phyloP scores from a whole-genome alignment of 2,329 filamentous ascomycete genomes.

The Penicillium sp. region DNA sequence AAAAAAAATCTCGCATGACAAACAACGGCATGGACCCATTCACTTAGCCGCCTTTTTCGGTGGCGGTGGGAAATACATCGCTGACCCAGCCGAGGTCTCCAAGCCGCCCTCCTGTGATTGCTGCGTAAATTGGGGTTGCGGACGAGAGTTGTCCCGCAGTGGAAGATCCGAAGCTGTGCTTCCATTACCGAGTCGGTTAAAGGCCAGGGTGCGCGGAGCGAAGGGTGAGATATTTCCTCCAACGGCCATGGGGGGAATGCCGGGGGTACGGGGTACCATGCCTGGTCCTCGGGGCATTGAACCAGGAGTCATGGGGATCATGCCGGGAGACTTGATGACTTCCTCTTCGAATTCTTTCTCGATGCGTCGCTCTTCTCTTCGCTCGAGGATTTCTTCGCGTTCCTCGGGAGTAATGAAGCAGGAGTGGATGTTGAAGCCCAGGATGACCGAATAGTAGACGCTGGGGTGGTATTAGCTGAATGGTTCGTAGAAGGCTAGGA shows the following conservation, averaged over 20 bases:
- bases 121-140: constrained; percentile 24
- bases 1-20: neutral
- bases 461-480: constrained; percentile 33
- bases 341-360: constrained; percentile 43
- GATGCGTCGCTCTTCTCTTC: constrained; percentile 36
- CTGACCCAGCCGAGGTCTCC: constrained; percentile 10
- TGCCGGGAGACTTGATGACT: constrained; percentile 39
- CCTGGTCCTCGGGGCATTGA: constrained; percentile 24
- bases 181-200: constrained; percentile 39
- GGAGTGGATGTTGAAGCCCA: constrained; percentile 48
- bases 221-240: constrained; percentile 17
- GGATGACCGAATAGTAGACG: constrained; percentile 48
- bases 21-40: constrained; percentile 1
- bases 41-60: constrained; percentile 38
- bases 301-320: constrained; percentile 33
- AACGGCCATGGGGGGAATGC: constrained; percentile 34
- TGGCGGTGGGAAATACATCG: constrained; percentile 45
- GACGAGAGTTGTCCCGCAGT: constrained; percentile 34
- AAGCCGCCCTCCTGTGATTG: constrained; percentile 18
- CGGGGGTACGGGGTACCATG: constrained; percentile 23
- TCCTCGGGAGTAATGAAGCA: constrained; percentile 44
- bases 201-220: constrained; percentile 43
- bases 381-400: constrained; percentile 32
- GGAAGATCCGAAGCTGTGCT: constrained; percentile 41
- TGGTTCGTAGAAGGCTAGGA: neutral